Percentiles rank a stretch among this genome's conserved stretches.
Evolutionary conservation across 2,329 filamentous ascomycete genomes (phyloP).

Genomic region (Ascomycota sp.): DNA sequence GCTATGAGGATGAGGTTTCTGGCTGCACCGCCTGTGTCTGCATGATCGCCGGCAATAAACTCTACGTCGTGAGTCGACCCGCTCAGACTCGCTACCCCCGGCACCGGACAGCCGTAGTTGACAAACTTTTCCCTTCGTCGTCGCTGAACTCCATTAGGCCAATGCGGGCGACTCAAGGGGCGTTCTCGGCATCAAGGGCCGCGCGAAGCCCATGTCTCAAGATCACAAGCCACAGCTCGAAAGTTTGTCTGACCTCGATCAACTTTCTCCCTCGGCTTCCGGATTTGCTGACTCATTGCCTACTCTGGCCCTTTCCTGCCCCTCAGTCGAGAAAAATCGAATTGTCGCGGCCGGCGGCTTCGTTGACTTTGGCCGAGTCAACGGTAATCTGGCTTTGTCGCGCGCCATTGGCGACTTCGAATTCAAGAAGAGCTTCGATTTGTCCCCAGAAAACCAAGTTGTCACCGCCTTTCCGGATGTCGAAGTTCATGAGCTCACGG

Average conservation of each 20-base stretch:
- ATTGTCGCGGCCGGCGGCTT: conserved; percentile 93
- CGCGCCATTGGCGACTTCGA: conserved; percentile 97
- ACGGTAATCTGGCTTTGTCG: conserved; percentile 90
- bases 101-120: no score
- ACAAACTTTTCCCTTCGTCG: background rate
- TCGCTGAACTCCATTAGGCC: conserved; percentile 33
- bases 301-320: conserved; percentile 3
- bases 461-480: conserved; percentile 95
- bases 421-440: conserved; percentile 97
- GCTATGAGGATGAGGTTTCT: conserved; percentile 94
- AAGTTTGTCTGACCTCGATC: no score
- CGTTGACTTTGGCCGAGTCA: conserved; percentile 95
- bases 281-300: no score
- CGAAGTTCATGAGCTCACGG: conserved; percentile 68
- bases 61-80: conserved; percentile 63
- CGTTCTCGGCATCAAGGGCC: conserved; percentile 87
- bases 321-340: conserved; percentile 72
- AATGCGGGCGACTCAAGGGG: conserved; percentile 93
- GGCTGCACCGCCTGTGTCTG: conserved; percentile 91
- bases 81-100: background rate
- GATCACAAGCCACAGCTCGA: conserved; percentile 99
- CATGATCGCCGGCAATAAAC: conserved; percentile 74
- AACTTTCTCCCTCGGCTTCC: no score
- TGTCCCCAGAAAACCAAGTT: conserved; percentile 95
- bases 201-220: conserved; percentile 94